Base-by-base conservation (phyloP, 768 basidiomycete species). In the Suillus paluster region DNA sequence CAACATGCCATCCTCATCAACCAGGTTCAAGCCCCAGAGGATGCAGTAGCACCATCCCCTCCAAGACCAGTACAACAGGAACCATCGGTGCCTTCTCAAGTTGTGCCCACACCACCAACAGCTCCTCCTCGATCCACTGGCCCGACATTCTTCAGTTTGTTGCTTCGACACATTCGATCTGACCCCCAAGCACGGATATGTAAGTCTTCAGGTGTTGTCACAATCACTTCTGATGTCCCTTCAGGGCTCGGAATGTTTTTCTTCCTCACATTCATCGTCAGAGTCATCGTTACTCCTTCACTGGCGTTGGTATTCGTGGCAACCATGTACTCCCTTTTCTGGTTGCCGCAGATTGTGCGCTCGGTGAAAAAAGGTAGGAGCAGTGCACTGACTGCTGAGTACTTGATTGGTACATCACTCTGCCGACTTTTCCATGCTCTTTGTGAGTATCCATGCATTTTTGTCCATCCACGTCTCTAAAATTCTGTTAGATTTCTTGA, bases 341-440 rank as follows among this genome's bases (percentile, higher is more conserved):
- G 95, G 95, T 66, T 90, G 5, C 89, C 92, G 4, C 95, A 96
- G 74, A 93, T 97, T 53, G 79, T 89, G 58, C 82, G 95, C 25
- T 91, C 93, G 17, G 86, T 83, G 17, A 82, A 83, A 23, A 83
- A 91, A 25, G 90, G 89, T 10, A 82, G 92, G 62, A 81, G 83
- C 9, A 89, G 89, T 69, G 90, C 89, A 1, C 70, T 97, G 46
- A 78, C 83, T 9, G 79, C 77, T 49, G 85, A 87, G 67, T 97
- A 96, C 66, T 71, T 96, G 23, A 57, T 96, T 10, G 94, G 93
- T 12, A 92, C 88, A 6, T 91, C 91, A 0, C 54, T 86, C 2
- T 90, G 88, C 60, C 80, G 95, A 57, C 77, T 94, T 50, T 87
- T 84, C 60, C 82, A 89, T 52, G 85, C 86, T 3, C 71, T 94